Evolutionary conservation across 192 early-diverging fungal species (phyloP).

Genomic region (Glomus cerebriforme): DNA sequence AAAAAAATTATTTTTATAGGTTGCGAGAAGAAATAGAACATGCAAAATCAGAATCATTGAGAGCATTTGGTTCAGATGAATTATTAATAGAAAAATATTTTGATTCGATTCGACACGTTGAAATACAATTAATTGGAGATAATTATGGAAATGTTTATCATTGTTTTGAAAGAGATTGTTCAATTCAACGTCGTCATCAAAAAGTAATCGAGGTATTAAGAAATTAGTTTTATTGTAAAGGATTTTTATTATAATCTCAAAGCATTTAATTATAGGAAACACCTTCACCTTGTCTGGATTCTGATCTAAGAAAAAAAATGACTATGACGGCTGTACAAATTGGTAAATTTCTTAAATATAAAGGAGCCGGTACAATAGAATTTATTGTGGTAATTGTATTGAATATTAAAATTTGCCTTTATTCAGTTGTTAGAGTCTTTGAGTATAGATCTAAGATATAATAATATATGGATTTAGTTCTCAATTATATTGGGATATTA

Average conservation of each 20-base stretch:
- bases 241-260: neutral
- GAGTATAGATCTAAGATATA: no score
- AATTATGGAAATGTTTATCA: slow-evolving; percentile 68
- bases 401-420: neutral
- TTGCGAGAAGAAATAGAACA: slow-evolving; percentile 75
- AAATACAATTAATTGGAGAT: slow-evolving; percentile 27
- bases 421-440: no score
- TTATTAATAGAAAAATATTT: slow-evolving; percentile 93
- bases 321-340: slow-evolving; percentile 73
- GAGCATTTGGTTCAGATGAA: slow-evolving; percentile 84
- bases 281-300: slow-evolving; percentile 68
- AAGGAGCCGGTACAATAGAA: slow-evolving; percentile 76
- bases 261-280: slow-evolving; percentile 65
- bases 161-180: slow-evolving; percentile 88
- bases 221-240: neutral
- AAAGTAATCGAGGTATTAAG: slow-evolving; percentile 37
- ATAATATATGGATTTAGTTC: no score
- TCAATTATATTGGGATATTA: no score
- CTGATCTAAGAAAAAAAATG: slow-evolving; percentile 64
- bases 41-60: slow-evolving; percentile 75
- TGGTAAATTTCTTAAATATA: slow-evolving; percentile 71
- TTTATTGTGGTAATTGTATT: slow-evolving; percentile 45
- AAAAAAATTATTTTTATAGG: slow-evolving; percentile 35
- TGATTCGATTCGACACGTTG: slow-evolving; percentile 75
- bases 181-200: slow-evolving; percentile 79